Base-by-base conservation (phyloP, 192 early-diverging fungal genomes). In the Podila horticola region DNA sequence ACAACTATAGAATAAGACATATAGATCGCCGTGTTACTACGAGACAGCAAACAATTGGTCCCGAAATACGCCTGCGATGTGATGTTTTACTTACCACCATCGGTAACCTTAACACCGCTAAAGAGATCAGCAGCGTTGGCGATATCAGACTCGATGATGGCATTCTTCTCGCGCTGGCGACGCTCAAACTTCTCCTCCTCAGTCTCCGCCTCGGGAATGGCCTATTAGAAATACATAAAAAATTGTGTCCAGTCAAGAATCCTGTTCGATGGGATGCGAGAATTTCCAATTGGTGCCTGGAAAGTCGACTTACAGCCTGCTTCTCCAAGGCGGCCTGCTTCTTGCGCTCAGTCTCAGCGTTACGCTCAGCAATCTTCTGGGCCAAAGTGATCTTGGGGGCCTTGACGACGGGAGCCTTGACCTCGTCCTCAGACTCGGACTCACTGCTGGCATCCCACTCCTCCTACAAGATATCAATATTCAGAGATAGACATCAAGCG, bases 101-200 rank as follows among this genome's bases (percentile, higher is more conserved):
- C 88, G 48, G 85, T 86, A 71, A 94, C 74, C 51, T 87, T 83
- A 30, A 91, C 74, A 20, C 92, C 92, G 38, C 88, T 71, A 70
- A 94, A 93, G 52, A 93, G 82, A 69, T 90, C 91, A 26, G 87
- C 82, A 28, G 88, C 84, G 64, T 89, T 91, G 70, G 87, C 74
- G 49, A 90, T 61, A 72, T 94, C 93, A 24, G 92, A 70, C 62
- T 91, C 89, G 34, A 91, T 72, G 69, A 93, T 84, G 28, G 86
- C 75, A 75, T 85, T 74, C 55, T 85, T 87, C 62, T 86, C 85
- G 36, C 89, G 87, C 71, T 75, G 72, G 68, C 84, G 89, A 74
- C 82, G 86, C 58, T 85, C 87, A 74, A 84, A 81, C 28, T 69
- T 75, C 51, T 90, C 89, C 64, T 92, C 92, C 36, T 90, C 84